These are phyloP conservation scores for Cadophora luteo-olivacea DNA, from an alignment of 2,329 filamentous ascomycete species.

Conservation along the genomic window DNA sequence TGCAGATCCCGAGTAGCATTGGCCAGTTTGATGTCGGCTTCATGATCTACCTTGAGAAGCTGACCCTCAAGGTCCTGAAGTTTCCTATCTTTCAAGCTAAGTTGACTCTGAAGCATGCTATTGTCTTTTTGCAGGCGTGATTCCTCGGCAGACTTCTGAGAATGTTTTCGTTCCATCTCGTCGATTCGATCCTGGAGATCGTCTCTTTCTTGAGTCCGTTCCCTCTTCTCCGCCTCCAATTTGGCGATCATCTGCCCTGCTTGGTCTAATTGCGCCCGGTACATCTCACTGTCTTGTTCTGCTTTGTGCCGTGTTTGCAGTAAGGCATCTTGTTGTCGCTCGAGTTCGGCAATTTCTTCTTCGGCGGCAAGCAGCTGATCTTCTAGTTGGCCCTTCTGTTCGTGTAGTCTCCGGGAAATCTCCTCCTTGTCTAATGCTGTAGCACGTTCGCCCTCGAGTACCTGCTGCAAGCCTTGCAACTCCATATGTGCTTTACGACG, in stretches of 20 bases:
- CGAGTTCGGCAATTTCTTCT: conserved; percentile 91
- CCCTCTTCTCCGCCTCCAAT: conserved; percentile 85
- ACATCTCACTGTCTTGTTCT: conserved; percentile 82
- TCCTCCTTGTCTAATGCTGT: conserved; percentile 97
- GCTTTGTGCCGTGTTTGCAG: conserved; percentile 88
- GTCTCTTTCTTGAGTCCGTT: conserved; percentile 70
- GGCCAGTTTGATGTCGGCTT: conserved; percentile 84
- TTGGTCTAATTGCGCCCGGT: conserved; percentile 85
- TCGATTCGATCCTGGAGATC: conserved; percentile 75
- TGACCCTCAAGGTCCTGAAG: conserved; percentile 85
- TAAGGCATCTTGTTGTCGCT: conserved; percentile 90
- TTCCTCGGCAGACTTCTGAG: conserved; percentile 78
- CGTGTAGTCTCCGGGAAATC: conserved; percentile 95
- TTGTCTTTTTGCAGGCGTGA: conserved; percentile 81
- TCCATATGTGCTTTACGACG: conserved; percentile 85
- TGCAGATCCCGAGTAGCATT: conserved; percentile 81
- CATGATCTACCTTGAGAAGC: conserved; percentile 84
- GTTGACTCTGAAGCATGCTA: conserved; percentile 88
- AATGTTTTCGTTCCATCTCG: conserved; percentile 73
- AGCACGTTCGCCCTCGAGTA: conserved; percentile 93
- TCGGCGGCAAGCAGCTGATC: conserved; percentile 93
- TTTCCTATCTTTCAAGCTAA: conserved; percentile 89
- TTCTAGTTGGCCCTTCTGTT: conserved; percentile 87
- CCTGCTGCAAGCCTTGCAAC: conserved; percentile 89
- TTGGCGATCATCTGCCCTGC: conserved; percentile 85